phyloP scores from a whole-genome alignment of 139 green algal species.

The Chlorella sp. region DNA sequence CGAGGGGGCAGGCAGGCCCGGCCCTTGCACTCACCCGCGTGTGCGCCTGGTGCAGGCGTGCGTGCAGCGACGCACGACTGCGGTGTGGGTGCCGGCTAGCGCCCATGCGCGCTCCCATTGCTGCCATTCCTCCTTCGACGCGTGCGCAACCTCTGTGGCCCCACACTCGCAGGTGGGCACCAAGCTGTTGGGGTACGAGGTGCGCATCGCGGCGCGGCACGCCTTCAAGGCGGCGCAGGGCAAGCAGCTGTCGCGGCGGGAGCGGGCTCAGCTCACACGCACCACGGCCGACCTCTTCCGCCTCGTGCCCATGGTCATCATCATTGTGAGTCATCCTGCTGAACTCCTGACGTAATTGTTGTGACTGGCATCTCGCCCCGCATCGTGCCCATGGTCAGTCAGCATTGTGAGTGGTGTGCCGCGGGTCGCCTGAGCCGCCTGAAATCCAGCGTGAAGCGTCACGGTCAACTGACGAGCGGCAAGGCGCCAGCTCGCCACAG shows the following conservation, averaged over 20 bases:
- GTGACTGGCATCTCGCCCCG: too few relatives aligned
- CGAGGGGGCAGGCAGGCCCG: background rate
- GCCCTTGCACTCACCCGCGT: background rate
- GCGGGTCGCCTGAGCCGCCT: too few relatives aligned
- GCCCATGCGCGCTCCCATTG: too few relatives aligned
- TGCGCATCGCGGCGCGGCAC: background rate
- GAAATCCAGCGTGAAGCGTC: too few relatives aligned
- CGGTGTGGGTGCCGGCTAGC: too few relatives aligned
- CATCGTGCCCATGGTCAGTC: too few relatives aligned
- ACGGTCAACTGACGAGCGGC: too few relatives aligned
- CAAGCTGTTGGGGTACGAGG: background rate
- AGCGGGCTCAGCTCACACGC: conserved; percentile 77
- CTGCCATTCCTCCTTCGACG: background rate
- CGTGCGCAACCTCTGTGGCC: background rate
- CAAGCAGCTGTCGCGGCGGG: conserved; percentile 31
- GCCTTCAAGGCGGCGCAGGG: background rate
- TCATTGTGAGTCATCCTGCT: conserved; percentile 19
- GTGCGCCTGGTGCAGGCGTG: too few relatives aligned
- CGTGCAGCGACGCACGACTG: too few relatives aligned
- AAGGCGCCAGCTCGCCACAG: too few relatives aligned
- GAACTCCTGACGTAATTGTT: too few relatives aligned
- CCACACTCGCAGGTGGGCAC: background rate
- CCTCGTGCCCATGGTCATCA: conserved; percentile 69
- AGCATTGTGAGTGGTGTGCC: too few relatives aligned
- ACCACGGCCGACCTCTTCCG: conserved; percentile 85